Base-by-base conservation (phyloP, 768 basidiomycete species). In the Tubosaeta sp. region DNA sequence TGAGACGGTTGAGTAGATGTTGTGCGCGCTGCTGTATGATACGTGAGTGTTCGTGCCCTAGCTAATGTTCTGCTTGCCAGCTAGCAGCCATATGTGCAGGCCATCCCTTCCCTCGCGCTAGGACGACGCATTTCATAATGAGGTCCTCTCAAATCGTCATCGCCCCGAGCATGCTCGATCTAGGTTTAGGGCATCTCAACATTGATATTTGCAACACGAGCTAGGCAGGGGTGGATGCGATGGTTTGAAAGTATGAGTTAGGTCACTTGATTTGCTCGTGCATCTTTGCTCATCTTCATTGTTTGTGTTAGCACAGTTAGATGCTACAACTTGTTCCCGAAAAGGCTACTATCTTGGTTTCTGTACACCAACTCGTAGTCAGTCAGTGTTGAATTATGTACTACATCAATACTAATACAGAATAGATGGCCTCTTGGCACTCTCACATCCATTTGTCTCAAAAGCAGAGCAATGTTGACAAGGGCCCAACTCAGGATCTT, bases 121-220 rank as follows among this genome's bases (percentile, higher is more conserved):
- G 16, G 80, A 83, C 46, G 95, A 99, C 60, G 75, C 80, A 0
- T 85, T 84, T 1, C 94, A 96, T 63, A 94, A 99, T 63, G 90
- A 91, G 60, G 87, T 91, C 0, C 73, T 99, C 3, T 83, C 93
- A 0, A 88, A 83, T 61, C 83, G 94, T 97, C 16, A 91, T 91
- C 13, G 94, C 94, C 1, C 74, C 98, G 39, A 94, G 94, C 58
- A 81, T 94, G 76, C 75, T 98, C 1, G 94, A 97, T 66, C 74
- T 99, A 1, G 78, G 84, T 2, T 73, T 98, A 9, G 86, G 87
- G 36, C 93, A 98, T 70, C 80, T 99, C 1, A 95, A 94, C 14
- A 78, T 98, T 9, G 84, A 91, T 47, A 81, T 90, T 0, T 84
- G 82, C 3, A 56, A 65, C 4, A 71, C 71, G 1, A 71, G 76